These are phyloP conservation scores for Lotus japonicus DNA, from an alignment of 306 rosid genomes.

Conservation along the genomic window DNA sequence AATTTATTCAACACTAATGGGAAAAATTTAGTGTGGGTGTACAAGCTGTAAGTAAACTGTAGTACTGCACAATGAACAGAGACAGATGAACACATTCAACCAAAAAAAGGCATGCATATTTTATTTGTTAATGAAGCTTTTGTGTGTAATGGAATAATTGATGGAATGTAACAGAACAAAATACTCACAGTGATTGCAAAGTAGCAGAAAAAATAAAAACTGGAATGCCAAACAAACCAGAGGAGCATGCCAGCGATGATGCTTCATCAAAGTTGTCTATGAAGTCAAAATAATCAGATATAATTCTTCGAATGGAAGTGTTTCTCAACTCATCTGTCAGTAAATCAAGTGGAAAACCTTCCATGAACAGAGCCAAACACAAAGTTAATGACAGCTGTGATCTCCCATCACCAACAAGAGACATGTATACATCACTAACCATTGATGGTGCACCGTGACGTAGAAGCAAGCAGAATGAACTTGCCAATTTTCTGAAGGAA, in stretches of 20 bases:
- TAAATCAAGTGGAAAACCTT: conserved; percentile 72
- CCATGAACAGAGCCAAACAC: conserved; percentile 54
- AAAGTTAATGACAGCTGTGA: conserved; percentile 42
- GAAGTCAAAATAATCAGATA: conserved; percentile 50
- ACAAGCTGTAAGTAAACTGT: not conserved
- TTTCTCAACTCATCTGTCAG: conserved; percentile 59
- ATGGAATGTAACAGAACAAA: not conserved
- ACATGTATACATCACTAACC: conserved; percentile 47
- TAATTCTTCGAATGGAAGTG: conserved; percentile 40
- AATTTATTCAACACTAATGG: not conserved
- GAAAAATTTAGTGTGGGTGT: not conserved
- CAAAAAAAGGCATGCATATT: not conserved
- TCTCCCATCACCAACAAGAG: conserved; percentile 46
- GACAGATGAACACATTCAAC: not conserved
- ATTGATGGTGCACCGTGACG: conserved; percentile 47
- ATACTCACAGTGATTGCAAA: conserved; percentile 67
- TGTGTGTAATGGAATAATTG: not conserved
- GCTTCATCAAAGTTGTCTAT: conserved; percentile 53
- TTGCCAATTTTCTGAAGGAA: conserved; percentile 69
- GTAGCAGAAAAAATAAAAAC: conserved; percentile 71
- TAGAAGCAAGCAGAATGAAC: conserved; percentile 61
- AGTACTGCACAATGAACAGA: conserved; percentile 5
- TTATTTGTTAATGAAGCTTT: not conserved
- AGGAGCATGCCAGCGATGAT: conserved; percentile 28
- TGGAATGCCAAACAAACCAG: conserved; percentile 48